These are phyloP conservation scores for Rubus idaeus DNA, from an alignment of 306 rosid genomes.

Conservation along the genomic window DNA sequence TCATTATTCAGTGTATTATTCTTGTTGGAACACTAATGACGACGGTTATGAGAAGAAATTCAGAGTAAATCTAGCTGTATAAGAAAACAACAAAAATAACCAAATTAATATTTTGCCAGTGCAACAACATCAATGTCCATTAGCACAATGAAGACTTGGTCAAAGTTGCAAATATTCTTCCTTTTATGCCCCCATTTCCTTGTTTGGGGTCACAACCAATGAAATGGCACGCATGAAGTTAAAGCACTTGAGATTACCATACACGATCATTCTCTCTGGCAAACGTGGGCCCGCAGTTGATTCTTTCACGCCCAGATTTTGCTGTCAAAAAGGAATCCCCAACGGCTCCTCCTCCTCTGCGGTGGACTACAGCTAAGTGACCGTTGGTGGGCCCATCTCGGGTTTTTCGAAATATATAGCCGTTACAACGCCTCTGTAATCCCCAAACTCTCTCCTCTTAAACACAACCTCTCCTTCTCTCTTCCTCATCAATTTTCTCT, in stretches of 20 bases:
- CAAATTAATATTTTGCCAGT: neutral
- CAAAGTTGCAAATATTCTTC: neutral
- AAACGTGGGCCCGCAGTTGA: conserved; percentile 27
- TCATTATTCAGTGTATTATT: neutral
- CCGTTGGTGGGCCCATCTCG: conserved; percentile 44
- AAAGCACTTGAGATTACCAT: neutral
- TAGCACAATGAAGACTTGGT: neutral
- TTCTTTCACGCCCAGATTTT: conserved; percentile 13
- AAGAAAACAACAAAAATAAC: neutral
- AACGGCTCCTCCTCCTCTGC: conserved; percentile 38
- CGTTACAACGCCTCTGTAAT: neutral
- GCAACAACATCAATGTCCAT: conserved; percentile 3
- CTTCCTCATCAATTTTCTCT: neutral
- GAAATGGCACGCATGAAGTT: neutral
- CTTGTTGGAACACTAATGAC: neutral
- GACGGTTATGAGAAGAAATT: neutral
- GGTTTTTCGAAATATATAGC: conserved; percentile 26
- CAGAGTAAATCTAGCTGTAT: neutral
- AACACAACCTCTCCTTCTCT: neutral
- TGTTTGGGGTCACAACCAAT: neutral
- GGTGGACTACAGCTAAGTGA: conserved; percentile 44
- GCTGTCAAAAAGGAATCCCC: conserved; percentile 35
- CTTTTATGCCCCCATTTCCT: too few relatives aligned
- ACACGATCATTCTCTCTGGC: conserved; percentile 6
- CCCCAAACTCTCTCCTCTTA: neutral